A percentile compares a stretch with the other conserved stretches of the same genome.
These are phyloP conservation scores for Plasmodium gonderi DNA, from an alignment of 169 alveolate species.

Conservation along the genomic window DNA sequence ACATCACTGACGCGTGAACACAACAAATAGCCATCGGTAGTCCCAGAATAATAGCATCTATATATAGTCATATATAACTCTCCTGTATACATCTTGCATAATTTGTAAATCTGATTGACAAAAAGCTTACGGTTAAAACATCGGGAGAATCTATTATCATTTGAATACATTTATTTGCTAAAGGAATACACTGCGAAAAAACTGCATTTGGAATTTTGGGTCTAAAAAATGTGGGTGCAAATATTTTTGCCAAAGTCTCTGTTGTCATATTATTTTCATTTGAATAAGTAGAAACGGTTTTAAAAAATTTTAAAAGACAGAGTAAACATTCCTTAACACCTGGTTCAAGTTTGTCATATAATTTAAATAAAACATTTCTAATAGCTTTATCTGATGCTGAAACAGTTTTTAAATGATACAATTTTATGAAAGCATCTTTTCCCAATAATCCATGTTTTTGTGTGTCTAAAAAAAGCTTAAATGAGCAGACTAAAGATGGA, in stretches of 20 bases:
- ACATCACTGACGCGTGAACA: too few species aligned
- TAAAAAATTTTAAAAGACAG: constrained; percentile 51
- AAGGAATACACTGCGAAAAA: constrained; percentile 37
- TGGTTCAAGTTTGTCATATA: constrained; percentile 38
- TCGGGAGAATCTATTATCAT: constrained; percentile 59
- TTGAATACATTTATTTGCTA: constrained; percentile 49
- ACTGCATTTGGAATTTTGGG: constrained; percentile 25
- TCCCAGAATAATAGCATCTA: too few species aligned
- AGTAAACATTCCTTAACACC: constrained; percentile 37
- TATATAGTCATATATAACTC: too few species aligned
- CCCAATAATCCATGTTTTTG: constrained; percentile 83
- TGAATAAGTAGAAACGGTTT: constrained; percentile 42
- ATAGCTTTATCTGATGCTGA: constrained; percentile 59
- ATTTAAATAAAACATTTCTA: constrained; percentile 18
- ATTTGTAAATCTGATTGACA: background rate
- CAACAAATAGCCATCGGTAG: too few species aligned
- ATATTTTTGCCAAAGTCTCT: constrained; percentile 31
- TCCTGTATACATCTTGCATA: too few species aligned
- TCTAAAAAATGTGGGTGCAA: constrained; percentile 46
- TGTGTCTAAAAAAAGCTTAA: constrained; percentile 78
- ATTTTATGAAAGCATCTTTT: constrained; percentile 40
- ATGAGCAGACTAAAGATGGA: constrained; percentile 79
- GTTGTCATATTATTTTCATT: constrained; percentile 68
- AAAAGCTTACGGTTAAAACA: constrained; percentile 6
- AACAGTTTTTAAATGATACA: constrained; percentile 51